Evolutionary conservation across 305 asterid genomes (phyloP).

Genomic region (Fraxinus dipetala): DNA sequence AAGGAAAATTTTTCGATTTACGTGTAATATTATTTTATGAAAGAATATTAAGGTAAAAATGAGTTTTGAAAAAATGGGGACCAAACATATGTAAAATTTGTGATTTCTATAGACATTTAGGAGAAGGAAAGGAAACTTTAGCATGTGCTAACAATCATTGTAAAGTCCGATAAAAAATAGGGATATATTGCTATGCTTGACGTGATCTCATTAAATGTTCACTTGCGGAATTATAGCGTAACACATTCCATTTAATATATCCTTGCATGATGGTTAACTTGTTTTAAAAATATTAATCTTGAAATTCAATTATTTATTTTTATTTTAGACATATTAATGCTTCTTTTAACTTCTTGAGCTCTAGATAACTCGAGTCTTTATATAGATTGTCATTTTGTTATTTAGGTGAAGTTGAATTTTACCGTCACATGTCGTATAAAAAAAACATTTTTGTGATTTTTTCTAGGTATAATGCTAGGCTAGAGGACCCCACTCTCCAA

Average conservation of each 20-base stretch:
- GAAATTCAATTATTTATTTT: neutral
- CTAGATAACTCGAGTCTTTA: neutral
- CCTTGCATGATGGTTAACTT: neutral
- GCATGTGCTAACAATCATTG: neutral
- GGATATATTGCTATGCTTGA: neutral
- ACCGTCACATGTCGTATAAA: neutral
- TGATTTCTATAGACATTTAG: neutral
- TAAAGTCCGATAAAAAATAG: neutral
- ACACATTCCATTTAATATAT: neutral
- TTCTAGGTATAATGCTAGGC: neutral
- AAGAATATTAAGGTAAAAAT: no score
- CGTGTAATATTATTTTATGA: no score
- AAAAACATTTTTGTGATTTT: neutral
- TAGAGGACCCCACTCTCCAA: neutral
- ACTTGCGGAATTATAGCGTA: neutral
- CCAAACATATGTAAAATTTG: neutral
- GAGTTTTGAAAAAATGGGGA: no score
- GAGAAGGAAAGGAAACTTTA: neutral
- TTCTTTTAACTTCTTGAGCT: neutral
- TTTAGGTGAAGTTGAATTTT: neutral
- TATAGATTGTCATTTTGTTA: no score
- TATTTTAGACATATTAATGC: neutral
- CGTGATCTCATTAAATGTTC: neutral
- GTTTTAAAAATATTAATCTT: no score
- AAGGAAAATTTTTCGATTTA: no score